Evolutionary conservation across 2,329 filamentous ascomycete genomes (phyloP).

Genomic region (Juglanconis juglandina): DNA sequence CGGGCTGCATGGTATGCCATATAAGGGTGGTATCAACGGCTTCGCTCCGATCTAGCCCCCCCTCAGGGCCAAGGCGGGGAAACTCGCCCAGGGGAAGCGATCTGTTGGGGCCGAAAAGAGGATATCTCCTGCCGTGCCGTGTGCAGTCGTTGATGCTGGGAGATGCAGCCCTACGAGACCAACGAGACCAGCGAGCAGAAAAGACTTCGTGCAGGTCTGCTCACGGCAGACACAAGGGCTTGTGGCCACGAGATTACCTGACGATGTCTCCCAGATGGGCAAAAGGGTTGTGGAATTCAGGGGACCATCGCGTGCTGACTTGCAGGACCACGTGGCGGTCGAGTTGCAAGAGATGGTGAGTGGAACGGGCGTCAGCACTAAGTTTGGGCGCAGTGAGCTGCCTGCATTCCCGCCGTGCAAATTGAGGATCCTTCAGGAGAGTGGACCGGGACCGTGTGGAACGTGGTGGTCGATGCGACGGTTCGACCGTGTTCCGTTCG

Average conservation of each 20-base stretch:
- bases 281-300: not conserved
- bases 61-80: too few species aligned
- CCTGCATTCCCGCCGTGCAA: not conserved
- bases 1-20: not conserved
- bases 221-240: not conserved
- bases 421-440: not conserved
- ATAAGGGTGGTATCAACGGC: not conserved
- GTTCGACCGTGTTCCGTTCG: not conserved
- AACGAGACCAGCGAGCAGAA: not conserved
- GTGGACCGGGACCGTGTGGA: not conserved
- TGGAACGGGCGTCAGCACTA: constrained; percentile 1
- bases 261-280: not conserved
- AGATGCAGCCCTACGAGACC: constrained; percentile 3
- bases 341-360: not conserved
- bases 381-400: not conserved
- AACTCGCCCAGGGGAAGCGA: not conserved
- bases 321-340: constrained; percentile 6
- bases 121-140: not conserved
- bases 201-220: not conserved
- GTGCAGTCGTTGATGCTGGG: not conserved
- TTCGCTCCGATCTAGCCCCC: not conserved
- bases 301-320: not conserved
- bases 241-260: not conserved
- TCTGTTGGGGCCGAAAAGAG: not conserved
- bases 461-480: not conserved